Evolutionary conservation across 2,329 filamentous ascomycete species (phyloP).

Genomic region (Pseudophaeomoniella oleicola): DNA sequence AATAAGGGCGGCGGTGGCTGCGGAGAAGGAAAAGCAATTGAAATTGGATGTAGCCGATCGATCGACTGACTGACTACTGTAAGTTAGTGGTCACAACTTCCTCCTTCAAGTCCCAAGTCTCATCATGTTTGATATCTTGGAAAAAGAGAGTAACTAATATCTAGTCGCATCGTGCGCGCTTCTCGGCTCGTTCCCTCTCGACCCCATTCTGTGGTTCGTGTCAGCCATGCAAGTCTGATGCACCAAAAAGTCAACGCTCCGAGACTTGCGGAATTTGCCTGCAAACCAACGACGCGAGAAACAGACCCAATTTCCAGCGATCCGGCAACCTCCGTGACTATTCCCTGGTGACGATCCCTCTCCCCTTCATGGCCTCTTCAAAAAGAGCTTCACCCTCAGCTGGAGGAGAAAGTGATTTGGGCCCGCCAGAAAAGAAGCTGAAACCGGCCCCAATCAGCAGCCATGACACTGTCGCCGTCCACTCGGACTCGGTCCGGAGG

Average conservation of each 20-base stretch:
- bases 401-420: not conserved
- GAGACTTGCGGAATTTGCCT: not conserved
- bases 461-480: constrained; percentile 17
- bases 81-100: too few species aligned
- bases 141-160: too few species aligned
- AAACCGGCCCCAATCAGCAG: constrained; percentile 9
- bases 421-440: constrained; percentile 10
- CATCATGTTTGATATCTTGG: too few species aligned
- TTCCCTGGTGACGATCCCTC: not conserved
- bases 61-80: too few species aligned
- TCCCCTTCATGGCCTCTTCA: not conserved
- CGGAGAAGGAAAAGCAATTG: too few species aligned
- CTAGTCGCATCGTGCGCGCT: too few species aligned
- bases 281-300: not conserved
- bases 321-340: not conserved
- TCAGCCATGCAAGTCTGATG: too few species aligned
- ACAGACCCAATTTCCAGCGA: not conserved
- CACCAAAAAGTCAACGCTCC: not conserved
- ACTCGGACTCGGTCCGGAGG: constrained; percentile 29
- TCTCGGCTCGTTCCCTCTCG: too few species aligned
- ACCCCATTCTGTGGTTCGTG: too few species aligned
- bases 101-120: too few species aligned
- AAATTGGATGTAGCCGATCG: too few species aligned
- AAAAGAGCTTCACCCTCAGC: not conserved
- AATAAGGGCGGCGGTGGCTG: too few species aligned